phyloP scores from a whole-genome alignment of 208 protist genomes.

The Leishmania braziliensis region DNA sequence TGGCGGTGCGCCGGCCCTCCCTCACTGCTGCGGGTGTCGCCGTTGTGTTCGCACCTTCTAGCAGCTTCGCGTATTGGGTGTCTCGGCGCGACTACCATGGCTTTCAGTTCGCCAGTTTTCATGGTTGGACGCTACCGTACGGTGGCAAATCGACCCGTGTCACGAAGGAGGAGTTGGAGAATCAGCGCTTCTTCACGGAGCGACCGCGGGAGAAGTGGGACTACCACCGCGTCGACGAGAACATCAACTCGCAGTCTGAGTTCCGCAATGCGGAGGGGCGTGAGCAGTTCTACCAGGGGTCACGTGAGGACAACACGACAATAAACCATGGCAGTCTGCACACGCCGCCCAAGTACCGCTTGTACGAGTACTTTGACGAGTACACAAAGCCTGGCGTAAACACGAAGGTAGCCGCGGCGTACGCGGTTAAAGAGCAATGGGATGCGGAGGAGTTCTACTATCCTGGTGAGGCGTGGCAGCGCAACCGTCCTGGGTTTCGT shows the following conservation, averaged over 20 bases:
- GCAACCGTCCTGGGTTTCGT: conserved; percentile 86
- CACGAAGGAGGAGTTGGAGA: conserved; percentile 78
- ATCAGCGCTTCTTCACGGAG: conserved; percentile 68
- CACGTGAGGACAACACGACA: conserved; percentile 81
- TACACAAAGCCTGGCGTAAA: conserved; percentile 87
- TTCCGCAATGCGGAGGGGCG: conserved; percentile 69
- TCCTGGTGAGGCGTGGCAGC: conserved; percentile 84
- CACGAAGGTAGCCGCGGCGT: conserved; percentile 71
- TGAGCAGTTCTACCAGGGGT: conserved; percentile 72
- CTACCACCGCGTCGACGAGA: conserved; percentile 88
- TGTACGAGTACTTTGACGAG: conserved; percentile 92
- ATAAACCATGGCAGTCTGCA: conserved; percentile 68
- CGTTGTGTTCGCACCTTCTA: neutral
- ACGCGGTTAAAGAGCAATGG: conserved; percentile 88
- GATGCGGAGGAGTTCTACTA: conserved; percentile 91
- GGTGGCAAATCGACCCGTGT: conserved; percentile 45
- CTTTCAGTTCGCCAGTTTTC: conserved; percentile 78
- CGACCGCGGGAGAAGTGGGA: conserved; percentile 77
- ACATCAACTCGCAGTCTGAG: conserved; percentile 87
- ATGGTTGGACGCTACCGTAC: conserved; percentile 84
- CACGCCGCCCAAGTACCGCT: conserved; percentile 78
- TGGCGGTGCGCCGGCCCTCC: neutral
- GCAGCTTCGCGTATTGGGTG: neutral
- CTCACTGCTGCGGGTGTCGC: neutral
- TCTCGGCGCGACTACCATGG: conserved; percentile 58